A percentile compares a stretch with the other conserved stretches of the same genome.
phyloP scores from a whole-genome alignment of 306 rosid species.

The Arachis stenosperma region DNA sequence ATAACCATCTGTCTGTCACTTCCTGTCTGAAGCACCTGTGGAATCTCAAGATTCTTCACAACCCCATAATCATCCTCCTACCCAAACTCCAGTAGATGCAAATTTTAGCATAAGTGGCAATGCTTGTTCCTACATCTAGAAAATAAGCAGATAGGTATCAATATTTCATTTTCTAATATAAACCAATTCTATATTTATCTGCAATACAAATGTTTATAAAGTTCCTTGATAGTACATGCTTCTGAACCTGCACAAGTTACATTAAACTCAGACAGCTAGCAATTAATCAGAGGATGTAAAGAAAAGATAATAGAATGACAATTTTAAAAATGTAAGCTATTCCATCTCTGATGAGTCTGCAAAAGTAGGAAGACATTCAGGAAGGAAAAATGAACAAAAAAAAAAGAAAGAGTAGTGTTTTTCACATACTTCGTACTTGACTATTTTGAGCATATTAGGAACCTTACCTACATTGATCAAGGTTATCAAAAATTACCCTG shows the following conservation, averaged over 20 bases:
- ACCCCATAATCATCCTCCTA: neutral
- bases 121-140: conserved; percentile 38
- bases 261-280: conserved; percentile 42
- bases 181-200: conserved; percentile 21
- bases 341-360: conserved; percentile 49
- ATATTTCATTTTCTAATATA: conserved; percentile 35
- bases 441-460: conserved; percentile 25
- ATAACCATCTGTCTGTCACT: neutral
- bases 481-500: conserved; percentile 15
- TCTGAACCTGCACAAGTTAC: conserved; percentile 63
- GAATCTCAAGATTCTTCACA: neutral
- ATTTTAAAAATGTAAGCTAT: conserved; percentile 27
- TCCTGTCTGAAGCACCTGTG: neutral
- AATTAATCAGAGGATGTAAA: conserved; percentile 31
- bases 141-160: conserved; percentile 33
- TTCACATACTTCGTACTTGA: neutral
- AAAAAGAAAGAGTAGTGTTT: conserved; percentile 12
- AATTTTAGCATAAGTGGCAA: neutral
- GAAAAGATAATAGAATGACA: conserved; percentile 35
- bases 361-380: conserved; percentile 34
- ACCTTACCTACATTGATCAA: conserved; percentile 29
- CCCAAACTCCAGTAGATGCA: conserved; percentile 16
- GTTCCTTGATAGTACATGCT: conserved; percentile 50
- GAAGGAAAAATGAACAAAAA: conserved; percentile 20
- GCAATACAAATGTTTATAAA: conserved; percentile 38